Evolutionary conservation across 2,329 filamentous ascomycete species (phyloP).

Genomic region (Ophiosphaerella narmari): DNA sequence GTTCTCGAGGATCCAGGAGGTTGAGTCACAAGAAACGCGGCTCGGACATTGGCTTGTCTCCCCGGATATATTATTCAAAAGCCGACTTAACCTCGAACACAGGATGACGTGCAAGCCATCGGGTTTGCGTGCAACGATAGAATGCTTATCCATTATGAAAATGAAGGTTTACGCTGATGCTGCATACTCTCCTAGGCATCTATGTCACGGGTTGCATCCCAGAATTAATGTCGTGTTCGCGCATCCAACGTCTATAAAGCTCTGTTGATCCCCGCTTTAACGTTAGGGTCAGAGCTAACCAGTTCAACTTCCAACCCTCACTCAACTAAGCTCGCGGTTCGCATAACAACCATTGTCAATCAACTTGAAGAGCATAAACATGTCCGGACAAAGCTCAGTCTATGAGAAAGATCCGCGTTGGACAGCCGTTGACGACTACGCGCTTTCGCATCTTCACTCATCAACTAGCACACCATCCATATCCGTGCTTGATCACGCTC

Average conservation of each 20-base stretch:
- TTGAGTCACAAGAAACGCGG: background rate
- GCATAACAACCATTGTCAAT: background rate
- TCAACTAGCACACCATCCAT: conserved; percentile 27
- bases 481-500: conserved; percentile 31
- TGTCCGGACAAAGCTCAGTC: conserved; percentile 22
- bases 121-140: background rate
- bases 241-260: conserved; percentile 6
- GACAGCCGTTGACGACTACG: conserved; percentile 48
- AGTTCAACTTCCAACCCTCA: background rate
- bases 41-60: conserved; percentile 7
- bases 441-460: conserved; percentile 40
- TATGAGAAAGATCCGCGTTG: conserved; percentile 43
- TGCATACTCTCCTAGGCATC: conserved; percentile 1
- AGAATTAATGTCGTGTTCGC: background rate
- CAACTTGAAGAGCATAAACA: conserved; percentile 2
- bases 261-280: background rate
- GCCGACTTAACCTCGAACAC: background rate
- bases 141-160: conserved; percentile 6
- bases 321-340: background rate
- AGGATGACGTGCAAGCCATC: background rate
- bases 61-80: background rate
- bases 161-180: background rate
- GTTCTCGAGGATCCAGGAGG: too few species aligned
- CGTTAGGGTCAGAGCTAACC: background rate
- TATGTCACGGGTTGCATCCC: background rate